Base-by-base conservation (phyloP, 208 protist species). In the Phytomonas serpens region DNA sequence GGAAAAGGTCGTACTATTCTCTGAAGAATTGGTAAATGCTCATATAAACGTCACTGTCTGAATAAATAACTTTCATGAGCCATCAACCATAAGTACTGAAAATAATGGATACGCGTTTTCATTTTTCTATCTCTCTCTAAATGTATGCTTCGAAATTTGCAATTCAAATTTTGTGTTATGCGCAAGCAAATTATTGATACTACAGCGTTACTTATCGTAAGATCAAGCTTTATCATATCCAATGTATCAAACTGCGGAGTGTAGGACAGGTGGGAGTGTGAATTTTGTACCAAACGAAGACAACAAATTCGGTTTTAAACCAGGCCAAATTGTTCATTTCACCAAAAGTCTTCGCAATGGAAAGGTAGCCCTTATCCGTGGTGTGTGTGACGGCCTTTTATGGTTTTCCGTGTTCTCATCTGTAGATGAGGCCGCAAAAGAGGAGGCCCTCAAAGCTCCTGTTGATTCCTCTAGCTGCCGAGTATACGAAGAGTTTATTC, bases 341-440 rank as follows among this genome's bases (percentile, higher is more conserved):
- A 89, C 79, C 14, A 95, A 95, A 70, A 95, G 90, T 69, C 77
- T 90, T 3, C 83, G 86, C 33, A 95, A 95, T 74, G 88, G 90
- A 23, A 93, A 93, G 61, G 84, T 95, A 0, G 90, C 86, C 0
- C 80, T 95, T 4, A 81, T 95, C 52, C 85, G 90, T 57, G 90
- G 90, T n/a, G 79, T 77, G 7, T 61, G 73, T 51, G 84, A 92
- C 29, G 86, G 86, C 9, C 68, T 95, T 0, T 57, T 95, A 27
- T 95, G 90, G 88, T 95, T 93, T 76, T 84, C 90, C 3, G 84
- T 93, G 1, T 84, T 92, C 68, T 64, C 67, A 0, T 87, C 75
- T 30, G 84, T 79, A 0, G 82, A 84, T 10, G 83, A 77, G 33
- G 90, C 90, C 1, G 40, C 74, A 29, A 78, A 67, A 36, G 61